These are phyloP conservation scores for Medicago lupulina DNA, from an alignment of 306 rosid genomes.

Conservation along the genomic window DNA sequence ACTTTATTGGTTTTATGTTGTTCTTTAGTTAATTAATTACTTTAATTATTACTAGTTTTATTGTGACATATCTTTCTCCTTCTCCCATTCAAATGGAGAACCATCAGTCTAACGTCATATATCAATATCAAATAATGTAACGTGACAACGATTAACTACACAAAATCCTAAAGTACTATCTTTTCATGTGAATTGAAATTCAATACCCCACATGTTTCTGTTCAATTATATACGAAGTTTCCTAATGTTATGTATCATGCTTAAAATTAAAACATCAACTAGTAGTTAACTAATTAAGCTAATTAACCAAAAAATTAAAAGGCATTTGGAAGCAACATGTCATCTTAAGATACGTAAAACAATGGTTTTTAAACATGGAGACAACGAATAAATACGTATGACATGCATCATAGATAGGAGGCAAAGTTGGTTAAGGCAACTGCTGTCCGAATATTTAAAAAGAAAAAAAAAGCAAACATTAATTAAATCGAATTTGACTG, in stretches of 20 bases:
- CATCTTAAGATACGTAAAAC: constrained; percentile 31
- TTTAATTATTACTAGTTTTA: constrained; percentile 14
- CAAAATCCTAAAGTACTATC: constrained; percentile 42
- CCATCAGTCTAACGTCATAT: constrained; percentile 5
- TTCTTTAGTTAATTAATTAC: constrained; percentile 16
- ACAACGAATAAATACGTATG: constrained; percentile 38
- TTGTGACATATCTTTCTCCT: constrained; percentile 58
- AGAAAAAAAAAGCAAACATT: constrained; percentile 37
- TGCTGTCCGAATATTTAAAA: constrained; percentile 29
- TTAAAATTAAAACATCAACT: neutral
- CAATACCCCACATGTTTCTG: constrained; percentile 66
- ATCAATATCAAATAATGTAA: constrained; percentile 50
- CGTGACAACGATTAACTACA: constrained; percentile 55
- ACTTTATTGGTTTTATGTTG: constrained; percentile 40
- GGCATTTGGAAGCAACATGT: constrained; percentile 48
- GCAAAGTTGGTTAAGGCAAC: constrained; percentile 45
- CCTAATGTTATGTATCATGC: constrained; percentile 2
- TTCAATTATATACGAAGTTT: constrained; percentile 44
- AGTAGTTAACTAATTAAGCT: neutral
- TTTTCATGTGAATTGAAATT: constrained; percentile 75
- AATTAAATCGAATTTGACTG: constrained; percentile 44
- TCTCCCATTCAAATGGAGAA: constrained; percentile 80
- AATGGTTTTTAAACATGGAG: constrained; percentile 36
- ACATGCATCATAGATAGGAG: constrained; percentile 42
- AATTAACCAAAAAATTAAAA: constrained; percentile 27